A percentile compares a stretch with the other conserved stretches of the same genome.
These are phyloP conservation scores for Aspergillus pseudoviridinutans DNA, from an alignment of 2,329 filamentous ascomycete genomes.

Conservation along the genomic window DNA sequence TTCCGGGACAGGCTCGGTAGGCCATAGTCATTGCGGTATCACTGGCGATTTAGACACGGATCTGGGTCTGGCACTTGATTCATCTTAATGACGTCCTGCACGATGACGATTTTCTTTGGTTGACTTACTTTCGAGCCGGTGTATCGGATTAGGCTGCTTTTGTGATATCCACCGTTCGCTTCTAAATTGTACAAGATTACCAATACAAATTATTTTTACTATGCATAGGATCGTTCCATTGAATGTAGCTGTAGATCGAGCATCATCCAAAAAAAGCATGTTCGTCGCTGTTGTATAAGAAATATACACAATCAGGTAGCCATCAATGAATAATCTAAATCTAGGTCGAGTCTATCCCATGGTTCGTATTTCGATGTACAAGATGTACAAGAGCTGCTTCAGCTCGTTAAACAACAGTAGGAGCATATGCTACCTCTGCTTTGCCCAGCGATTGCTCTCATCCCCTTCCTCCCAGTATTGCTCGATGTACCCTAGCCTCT, in stretches of 20 bases:
- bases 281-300: background rate
- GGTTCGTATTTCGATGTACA: background rate
- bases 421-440: constrained; percentile 1
- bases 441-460: constrained; percentile 77
- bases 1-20: constrained; percentile 2
- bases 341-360: background rate
- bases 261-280: background rate
- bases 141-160: background rate
- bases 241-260: background rate
- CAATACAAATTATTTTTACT: background rate
- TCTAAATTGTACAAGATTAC: background rate
- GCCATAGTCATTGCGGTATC: constrained; percentile 19
- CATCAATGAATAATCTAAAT: background rate
- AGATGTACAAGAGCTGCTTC: background rate
- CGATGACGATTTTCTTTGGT: background rate
- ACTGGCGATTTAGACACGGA: constrained; percentile 38
- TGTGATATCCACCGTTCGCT: background rate
- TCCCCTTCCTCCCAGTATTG: constrained; percentile 78
- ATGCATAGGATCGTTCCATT: background rate
- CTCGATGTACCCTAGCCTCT: constrained; percentile 79
- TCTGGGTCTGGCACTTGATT: constrained; percentile 23
- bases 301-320: background rate
- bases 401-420: background rate
- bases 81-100: background rate
- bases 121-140: background rate